Evolutionary conservation across 495 filamentous ascomycete species (phyloP).

Genomic region (Bacidia rubella): DNA sequence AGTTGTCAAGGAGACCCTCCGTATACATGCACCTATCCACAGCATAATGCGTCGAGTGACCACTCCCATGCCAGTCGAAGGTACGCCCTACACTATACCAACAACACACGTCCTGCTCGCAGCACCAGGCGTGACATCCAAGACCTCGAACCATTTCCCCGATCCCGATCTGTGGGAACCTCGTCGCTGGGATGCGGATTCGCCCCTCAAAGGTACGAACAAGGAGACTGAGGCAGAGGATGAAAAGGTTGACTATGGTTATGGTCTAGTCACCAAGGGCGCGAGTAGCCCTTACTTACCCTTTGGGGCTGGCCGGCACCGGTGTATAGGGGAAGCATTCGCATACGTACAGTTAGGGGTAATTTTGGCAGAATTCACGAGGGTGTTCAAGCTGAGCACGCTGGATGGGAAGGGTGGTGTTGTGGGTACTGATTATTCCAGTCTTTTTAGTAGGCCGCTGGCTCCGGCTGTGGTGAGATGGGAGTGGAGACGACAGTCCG

Average conservation of each 20-base stretch:
- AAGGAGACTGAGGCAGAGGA: conserved; percentile 46
- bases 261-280: conserved; percentile 84
- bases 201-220: conserved; percentile 31
- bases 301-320: conserved; percentile 84
- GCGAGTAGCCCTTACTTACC: conserved; percentile 78
- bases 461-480: conserved; percentile 51
- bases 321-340: conserved; percentile 96
- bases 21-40: conserved; percentile 70
- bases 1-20: conserved; percentile 68
- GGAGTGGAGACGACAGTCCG: conserved; percentile 36
- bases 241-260: conserved; percentile 81
- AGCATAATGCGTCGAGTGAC: conserved; percentile 79
- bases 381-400: conserved; percentile 62
- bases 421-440: conserved; percentile 71
- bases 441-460: conserved; percentile 41
- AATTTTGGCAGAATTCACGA: conserved; percentile 67
- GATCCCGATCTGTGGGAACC: conserved; percentile 75
- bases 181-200: conserved; percentile 61
- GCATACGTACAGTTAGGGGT: conserved; percentile 83
- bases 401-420: conserved; percentile 52
- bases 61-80: conserved; percentile 61
- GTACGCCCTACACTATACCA: conserved; percentile 67
- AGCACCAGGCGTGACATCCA: conserved; percentile 63
- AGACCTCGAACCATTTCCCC: conserved; percentile 62
- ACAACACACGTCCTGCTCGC: conserved; percentile 63